phyloP scores from a whole-genome alignment of 2,329 filamentous ascomycete genomes.

The Colletotrichum simmondsii region DNA sequence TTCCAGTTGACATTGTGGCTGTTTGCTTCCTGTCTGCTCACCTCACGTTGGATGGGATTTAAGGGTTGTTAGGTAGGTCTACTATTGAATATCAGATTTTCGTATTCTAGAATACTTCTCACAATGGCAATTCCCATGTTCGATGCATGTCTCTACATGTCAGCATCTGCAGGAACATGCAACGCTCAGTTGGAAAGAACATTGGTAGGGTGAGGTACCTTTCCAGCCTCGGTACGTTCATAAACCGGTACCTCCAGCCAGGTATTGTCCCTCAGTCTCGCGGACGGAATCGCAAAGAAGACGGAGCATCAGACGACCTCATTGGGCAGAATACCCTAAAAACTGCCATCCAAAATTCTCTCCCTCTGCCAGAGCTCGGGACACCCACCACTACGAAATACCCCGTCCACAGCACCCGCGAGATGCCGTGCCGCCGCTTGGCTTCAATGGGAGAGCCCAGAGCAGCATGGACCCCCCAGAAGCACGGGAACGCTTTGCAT shows the following conservation, averaged over 20 bases:
- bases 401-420: background rate
- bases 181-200: background rate
- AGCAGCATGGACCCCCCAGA: background rate
- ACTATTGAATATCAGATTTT: background rate
- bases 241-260: too few species aligned
- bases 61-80: background rate
- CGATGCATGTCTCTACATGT: background rate
- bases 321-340: background rate
- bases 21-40: background rate
- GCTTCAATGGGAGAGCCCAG: background rate
- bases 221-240: background rate
- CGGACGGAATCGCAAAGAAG: conserved; percentile 4
- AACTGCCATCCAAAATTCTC: conserved; percentile 19
- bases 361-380: background rate
- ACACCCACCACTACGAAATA: background rate
- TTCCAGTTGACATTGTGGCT: background rate
- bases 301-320: background rate
- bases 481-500: background rate
- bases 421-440: background rate
- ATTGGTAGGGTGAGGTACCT: background rate
- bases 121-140: background rate
- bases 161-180: conserved; percentile 23
- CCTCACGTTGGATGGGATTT: background rate
- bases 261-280: background rate
- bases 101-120: background rate